Evolutionary conservation across 108 stramenopile species (phyloP).

Genomic region (Aurantiochytrium sp.): DNA sequence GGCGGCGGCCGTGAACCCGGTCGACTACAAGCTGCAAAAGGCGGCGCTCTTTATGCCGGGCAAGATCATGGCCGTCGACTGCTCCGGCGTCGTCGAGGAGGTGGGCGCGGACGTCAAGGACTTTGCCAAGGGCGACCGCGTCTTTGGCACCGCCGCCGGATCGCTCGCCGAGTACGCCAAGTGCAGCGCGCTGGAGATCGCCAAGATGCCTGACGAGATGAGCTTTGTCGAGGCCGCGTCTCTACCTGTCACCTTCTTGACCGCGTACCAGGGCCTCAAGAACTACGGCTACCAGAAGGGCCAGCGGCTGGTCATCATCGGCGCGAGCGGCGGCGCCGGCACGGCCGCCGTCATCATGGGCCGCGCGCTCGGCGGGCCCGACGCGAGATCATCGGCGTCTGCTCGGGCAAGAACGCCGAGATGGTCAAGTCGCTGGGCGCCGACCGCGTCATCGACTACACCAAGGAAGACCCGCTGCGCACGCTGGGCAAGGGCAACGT

Average conservation of each 20-base stretch:
- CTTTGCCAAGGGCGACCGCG: conserved; percentile 16
- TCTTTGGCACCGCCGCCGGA: background rate
- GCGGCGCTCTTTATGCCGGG: conserved; percentile 16
- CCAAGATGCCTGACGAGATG: background rate
- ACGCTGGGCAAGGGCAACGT: background rate
- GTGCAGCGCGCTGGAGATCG: background rate
- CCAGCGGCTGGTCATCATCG: background rate
- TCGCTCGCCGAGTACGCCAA: background rate
- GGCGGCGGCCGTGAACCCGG: conserved; percentile 21
- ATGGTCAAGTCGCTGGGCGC: conserved; percentile 10
- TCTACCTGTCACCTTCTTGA: background rate
- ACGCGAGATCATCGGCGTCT: background rate
- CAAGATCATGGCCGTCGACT: background rate
- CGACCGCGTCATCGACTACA: background rate
- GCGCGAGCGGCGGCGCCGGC: background rate
- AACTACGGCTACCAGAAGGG: background rate
- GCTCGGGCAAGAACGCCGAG: conserved; percentile 28
- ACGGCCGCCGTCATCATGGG: background rate
- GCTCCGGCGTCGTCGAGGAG: background rate
- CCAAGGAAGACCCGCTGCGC: background rate
- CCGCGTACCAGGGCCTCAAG: background rate
- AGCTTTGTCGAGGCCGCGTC: background rate
- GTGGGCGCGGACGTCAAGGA: background rate
- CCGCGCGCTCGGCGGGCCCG: background rate
- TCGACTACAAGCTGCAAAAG: conserved; percentile 11